Conservation (phyloP, 495 filamentous ascomycete genomes). For the Monascus purpureus region DNA sequence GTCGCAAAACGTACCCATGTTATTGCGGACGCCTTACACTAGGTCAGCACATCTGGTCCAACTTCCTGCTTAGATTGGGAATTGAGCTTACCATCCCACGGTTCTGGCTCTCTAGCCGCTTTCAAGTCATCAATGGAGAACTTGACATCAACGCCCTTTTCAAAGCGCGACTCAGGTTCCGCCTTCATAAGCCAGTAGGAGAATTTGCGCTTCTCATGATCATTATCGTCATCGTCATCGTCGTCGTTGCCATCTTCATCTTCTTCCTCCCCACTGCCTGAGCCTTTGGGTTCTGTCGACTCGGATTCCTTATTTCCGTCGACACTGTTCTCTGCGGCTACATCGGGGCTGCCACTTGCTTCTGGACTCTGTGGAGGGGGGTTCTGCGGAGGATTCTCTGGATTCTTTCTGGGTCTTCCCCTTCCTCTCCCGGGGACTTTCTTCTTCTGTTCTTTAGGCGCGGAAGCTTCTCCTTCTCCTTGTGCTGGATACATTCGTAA, state of each 20-base stretch:
- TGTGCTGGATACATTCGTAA: no score
- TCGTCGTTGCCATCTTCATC: not conserved
- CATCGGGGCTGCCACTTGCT: conserved; percentile 7
- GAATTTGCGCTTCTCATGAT: conserved; percentile 6
- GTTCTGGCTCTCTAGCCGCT: conserved; percentile 54
- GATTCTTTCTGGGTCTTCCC: conserved; percentile 1
- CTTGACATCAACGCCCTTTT: conserved; percentile 74
- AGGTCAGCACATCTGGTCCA: conserved; percentile 9
- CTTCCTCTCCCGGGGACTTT: not conserved
- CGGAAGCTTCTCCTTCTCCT: conserved; percentile 13
- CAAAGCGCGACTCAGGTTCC: conserved; percentile 73
- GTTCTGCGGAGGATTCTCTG: conserved; percentile 7
- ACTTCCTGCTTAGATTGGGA: not conserved
- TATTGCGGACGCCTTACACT: conserved; percentile 41
- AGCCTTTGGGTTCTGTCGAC: conserved; percentile 4
- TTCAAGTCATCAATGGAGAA: conserved; percentile 91
- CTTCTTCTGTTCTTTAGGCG: not conserved
- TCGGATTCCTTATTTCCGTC: conserved; percentile 5
- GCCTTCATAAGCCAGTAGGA: conserved; percentile 92
- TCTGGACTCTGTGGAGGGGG: conserved; percentile 12
- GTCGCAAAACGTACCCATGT: conserved; percentile 25
- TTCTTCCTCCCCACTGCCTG: not conserved
- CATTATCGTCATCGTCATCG: conserved; percentile 6
- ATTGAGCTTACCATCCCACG: conserved; percentile 62
- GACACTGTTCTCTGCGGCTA: conserved; percentile 1